Evolutionary conservation across 106 monocot species (phyloP).

Genomic region (Dioscorea zingiberensis): DNA sequence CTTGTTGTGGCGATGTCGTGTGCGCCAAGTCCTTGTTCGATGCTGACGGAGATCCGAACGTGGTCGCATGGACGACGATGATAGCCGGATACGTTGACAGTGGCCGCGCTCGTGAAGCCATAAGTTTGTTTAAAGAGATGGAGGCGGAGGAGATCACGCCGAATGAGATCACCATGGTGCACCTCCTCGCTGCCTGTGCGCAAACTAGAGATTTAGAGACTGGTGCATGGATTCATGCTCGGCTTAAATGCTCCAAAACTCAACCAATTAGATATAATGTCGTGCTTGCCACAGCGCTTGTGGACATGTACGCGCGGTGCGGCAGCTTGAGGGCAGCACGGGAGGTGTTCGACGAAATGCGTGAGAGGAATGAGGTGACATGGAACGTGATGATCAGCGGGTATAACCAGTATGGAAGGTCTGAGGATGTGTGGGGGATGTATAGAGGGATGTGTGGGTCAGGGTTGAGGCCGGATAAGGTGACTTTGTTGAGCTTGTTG

Average conservation of each 20-base stretch:
- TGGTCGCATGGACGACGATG: conserved; percentile 41
- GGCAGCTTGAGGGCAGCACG: conserved; percentile 24
- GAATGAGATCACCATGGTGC: conserved; percentile 39
- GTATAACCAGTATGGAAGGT: conserved; percentile 14
- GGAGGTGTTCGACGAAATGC: conserved; percentile 30
- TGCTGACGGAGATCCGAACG: conserved; percentile 11
- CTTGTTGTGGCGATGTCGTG: conserved; percentile 7
- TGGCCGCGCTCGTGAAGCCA: conserved; percentile 12
- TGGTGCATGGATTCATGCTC: conserved; percentile 17
- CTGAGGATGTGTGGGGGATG: conserved; percentile 8
- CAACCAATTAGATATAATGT: conserved; percentile 5
- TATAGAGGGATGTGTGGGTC: conserved; percentile 8
- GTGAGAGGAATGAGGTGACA: conserved; percentile 14
- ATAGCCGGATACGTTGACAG: conserved; percentile 21
- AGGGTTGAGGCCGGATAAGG: conserved; percentile 25
- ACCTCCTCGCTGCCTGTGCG: conserved; percentile 32
- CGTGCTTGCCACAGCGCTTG: conserved; percentile 20
- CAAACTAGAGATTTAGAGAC: conserved; percentile 16
- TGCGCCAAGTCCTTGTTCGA: conserved; percentile 13
- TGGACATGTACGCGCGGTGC: conserved; percentile 38
- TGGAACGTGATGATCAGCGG: conserved; percentile 47
- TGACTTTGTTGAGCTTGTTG: conserved; percentile 23
- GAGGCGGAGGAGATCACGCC: conserved; percentile 9
- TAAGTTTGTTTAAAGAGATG: conserved; percentile 22
- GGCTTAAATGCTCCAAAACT: neutral